These are phyloP conservation scores for Aspergillaceae sp. DNA, from an alignment of 2,329 filamentous ascomycete species.

Conservation along the genomic window DNA sequence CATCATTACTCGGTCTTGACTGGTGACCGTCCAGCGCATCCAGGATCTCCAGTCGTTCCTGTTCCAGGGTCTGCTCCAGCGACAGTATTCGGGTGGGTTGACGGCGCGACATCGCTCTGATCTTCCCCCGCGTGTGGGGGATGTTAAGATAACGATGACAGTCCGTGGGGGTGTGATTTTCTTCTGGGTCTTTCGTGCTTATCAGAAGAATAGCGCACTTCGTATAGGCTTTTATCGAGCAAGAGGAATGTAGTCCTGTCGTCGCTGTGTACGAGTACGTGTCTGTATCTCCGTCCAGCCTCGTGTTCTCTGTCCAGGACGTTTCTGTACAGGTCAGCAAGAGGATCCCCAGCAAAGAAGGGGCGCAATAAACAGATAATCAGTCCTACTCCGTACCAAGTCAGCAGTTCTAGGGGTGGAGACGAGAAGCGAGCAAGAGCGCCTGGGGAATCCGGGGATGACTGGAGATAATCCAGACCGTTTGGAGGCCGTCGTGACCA, in stretches of 20 bases:
- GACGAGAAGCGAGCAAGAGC: neutral
- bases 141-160: neutral
- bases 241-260: no score
- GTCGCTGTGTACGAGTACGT: no score
- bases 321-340: neutral
- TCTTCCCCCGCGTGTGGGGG: conserved; percentile 10
- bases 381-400: no score
- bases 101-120: neutral
- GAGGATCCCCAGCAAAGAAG: neutral
- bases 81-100: neutral
- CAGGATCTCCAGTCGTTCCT: conserved; percentile 66
- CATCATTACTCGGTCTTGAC: conserved; percentile 33
- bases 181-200: neutral
- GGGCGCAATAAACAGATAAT: neutral
- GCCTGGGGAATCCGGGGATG: neutral
- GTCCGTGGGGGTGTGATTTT: neutral
- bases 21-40: conserved; percentile 52
- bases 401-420: neutral
- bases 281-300: neutral
- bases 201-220: neutral
- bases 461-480: neutral
- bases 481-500: neutral
- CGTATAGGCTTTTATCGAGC: no score
- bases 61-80: conserved; percentile 66
- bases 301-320: neutral